Evolutionary conservation across 805 yeast species (phyloP), one percentile per base, ranked within the genome.

Genomic region (Yamadazyma nakazawae): DNA sequence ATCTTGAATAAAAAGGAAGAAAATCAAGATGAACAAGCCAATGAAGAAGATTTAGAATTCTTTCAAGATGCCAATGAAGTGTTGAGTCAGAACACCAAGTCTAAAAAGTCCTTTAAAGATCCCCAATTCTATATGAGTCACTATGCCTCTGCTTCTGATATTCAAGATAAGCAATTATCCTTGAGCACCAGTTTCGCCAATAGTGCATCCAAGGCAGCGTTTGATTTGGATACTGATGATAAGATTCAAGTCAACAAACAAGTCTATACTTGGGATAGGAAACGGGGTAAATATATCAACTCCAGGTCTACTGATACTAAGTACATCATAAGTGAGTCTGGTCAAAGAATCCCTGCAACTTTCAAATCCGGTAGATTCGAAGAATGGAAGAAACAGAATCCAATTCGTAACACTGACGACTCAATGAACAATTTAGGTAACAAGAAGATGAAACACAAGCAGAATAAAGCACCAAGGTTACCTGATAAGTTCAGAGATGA

Each of bases 401-500:
- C 52, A 14, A 14, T 30, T 18, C 17, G 40, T n/a, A 17, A 12
- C 2, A 13, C n/a, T 12, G 45, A 42, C 18, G 43, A 42, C 41
- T 37, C 46, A 14, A 37, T 41, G 45, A 41, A 19, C 17, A 49
- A 52, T 35, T 32, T 42, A 17, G 44, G 44, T 25, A 64, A 64
- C 48, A 59, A 68, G 61, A 61, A 78, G 54, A 88, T 81, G 74
- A 81, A 81, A 66, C 98, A 94, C 62, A 81, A 82, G 52, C 80
- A 79, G 59, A 71, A 70, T 40, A 78, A 79, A 50, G 91, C 97
- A 2, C 99, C 99, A 35, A 87, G 82, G 61, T 68, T 84, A 35
- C 97, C 99, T n/a, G 97, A 90, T 60, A 89, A 79, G 67, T 81
- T 73, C 55, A 81, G 98, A 68, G 97, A 91, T 60, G 91, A 94